Percentiles rank a stretch among this genome's conserved stretches.
Evolutionary conservation across 257 asterid genomes (phyloP).

Genomic region (Nicotiana obtusifolia): DNA sequence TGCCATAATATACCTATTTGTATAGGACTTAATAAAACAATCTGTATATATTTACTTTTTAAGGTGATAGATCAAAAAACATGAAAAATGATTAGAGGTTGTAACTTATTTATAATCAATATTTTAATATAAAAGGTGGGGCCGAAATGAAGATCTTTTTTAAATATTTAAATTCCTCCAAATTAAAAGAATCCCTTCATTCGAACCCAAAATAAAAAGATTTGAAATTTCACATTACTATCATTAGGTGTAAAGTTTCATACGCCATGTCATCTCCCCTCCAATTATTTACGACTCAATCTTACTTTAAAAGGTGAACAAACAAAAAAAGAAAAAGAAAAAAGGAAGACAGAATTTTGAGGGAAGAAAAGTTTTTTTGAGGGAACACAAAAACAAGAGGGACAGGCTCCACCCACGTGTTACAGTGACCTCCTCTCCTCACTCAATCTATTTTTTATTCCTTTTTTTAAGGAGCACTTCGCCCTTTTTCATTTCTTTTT

Average conservation of each 20-base stretch:
- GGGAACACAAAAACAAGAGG: not conserved
- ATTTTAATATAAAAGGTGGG: too few species aligned
- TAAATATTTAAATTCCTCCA: too few species aligned
- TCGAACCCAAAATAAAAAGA: too few species aligned
- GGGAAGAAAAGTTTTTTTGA: not conserved
- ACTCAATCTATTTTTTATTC: not conserved
- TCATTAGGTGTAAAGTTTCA: not conserved
- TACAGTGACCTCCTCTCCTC: not conserved
- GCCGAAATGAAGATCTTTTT: too few species aligned
- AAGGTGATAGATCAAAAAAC: too few species aligned
- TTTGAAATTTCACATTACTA: not conserved
- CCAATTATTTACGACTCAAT: too few species aligned
- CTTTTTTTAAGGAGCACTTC: not conserved
- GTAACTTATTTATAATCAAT: not conserved
- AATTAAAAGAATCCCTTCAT: too few species aligned
- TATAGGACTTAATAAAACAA: too few species aligned
- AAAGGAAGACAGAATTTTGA: not conserved
- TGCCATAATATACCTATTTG: too few species aligned
- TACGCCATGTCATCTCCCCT: not conserved
- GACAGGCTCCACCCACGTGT: conserved; percentile 12
- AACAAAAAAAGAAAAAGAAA: not conserved
- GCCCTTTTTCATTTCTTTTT: not conserved
- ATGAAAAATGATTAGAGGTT: too few species aligned
- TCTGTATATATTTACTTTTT: too few species aligned
- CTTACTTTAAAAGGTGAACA: not conserved